Evolutionary conservation across 345 rosid genomes (phyloP), one percentile per base, ranked within the genome.

Genomic region (Arabis alpina): DNA sequence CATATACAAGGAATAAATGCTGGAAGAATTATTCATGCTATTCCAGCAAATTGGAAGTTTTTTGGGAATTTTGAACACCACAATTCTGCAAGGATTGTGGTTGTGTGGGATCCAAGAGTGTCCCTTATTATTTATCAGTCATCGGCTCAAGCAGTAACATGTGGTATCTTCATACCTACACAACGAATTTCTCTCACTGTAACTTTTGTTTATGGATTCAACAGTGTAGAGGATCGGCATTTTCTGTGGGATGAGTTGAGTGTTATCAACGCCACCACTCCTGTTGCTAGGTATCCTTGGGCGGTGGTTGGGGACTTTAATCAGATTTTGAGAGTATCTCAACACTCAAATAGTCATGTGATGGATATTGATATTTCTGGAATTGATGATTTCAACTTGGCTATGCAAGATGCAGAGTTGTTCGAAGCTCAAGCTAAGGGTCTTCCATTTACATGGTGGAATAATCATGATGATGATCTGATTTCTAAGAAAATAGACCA

Each of bases 81-180:
- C 5, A 3, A 3, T 1, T 5, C 15, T 0, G 39, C 39, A 0
- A 0, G 57, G 0, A 53, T 53, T 0, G 37, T 53, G 16, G 57
- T 53, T 9, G 57, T 53, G 0, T 53, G 36, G 56, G 15, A 52
- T 6, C 56, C 56, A 0, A 24, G 14, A 0, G 10, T 52, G 0
- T 3, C 9, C 1, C 3, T 27, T 1, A 0, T 7, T 0, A 3
- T 53, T 0, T 53, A 27, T 4, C 9, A 53, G 9, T 0, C 16
- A 0, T 27, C 57, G 0, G 57, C 36, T 1, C 57, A 53, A 7
- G 37, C 37, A 0, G 19, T 53, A 0, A 53, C 57, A 0, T 53
- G 57, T 3, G 37, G 57, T 0, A 1, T 27, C 0, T 13, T 3
- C 1, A 2, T 53, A 0, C 4, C 36, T 0, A 0, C 4, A 0